phyloP scores from a whole-genome alignment of 2,329 filamentous ascomycete species.

The Davidsoniella australis region DNA sequence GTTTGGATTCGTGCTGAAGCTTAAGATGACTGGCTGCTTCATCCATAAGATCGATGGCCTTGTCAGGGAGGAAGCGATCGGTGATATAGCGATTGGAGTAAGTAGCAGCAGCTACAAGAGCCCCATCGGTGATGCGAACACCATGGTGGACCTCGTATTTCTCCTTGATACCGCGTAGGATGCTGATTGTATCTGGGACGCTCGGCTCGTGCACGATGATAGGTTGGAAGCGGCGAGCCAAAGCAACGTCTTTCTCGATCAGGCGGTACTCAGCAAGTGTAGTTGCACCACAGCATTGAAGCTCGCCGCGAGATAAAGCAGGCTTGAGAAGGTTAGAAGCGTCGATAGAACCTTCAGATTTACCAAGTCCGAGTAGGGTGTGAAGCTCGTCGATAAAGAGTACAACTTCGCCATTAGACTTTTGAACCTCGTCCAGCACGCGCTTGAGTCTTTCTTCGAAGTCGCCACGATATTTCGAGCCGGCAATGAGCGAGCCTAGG shows the following conservation, averaged over 20 bases:
- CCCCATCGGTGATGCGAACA: conserved; percentile 82
- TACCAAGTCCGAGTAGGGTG: conserved; percentile 77
- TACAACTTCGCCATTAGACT: conserved; percentile 77
- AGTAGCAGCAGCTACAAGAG: conserved; percentile 77
- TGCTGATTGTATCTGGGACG: conserved; percentile 86
- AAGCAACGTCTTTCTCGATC: conserved; percentile 90
- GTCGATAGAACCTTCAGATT: conserved; percentile 91
- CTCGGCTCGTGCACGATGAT: conserved; percentile 85
- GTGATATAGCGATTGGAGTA: conserved; percentile 95
- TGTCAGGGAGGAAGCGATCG: conserved; percentile 87
- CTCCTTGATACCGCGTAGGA: conserved; percentile 90
- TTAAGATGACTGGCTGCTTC: conserved; percentile 83
- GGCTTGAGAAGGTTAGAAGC: conserved; percentile 91
- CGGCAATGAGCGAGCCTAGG: conserved; percentile 81
- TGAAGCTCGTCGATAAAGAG: conserved; percentile 93
- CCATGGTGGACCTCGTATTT: conserved; percentile 96
- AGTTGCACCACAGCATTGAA: conserved; percentile 91
- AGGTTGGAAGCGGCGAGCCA: conserved; percentile 85
- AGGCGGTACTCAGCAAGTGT: conserved; percentile 80
- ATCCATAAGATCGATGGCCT: conserved; percentile 92
- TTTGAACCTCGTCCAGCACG: conserved; percentile 78
- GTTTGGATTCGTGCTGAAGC: conserved; percentile 90
- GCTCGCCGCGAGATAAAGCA: conserved; percentile 74
- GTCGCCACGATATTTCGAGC: conserved; percentile 87
- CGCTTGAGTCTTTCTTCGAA: conserved; percentile 90